phyloP scores from a whole-genome alignment of 345 rosid species.

The Brassica incana region DNA sequence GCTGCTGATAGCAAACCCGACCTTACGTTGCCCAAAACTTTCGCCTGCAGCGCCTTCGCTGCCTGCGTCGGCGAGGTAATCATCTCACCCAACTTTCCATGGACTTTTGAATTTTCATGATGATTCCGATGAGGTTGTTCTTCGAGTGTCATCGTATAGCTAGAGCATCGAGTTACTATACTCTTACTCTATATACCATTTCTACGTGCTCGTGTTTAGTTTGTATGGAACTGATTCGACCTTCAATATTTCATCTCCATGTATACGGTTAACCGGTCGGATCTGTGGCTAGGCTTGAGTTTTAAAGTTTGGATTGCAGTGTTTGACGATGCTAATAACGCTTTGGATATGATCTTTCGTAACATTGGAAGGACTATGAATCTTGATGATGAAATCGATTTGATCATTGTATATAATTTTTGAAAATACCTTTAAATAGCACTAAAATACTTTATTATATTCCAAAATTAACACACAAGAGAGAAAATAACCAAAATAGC shows the following conservation, averaged over 20 bases:
- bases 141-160: neutral
- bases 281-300: slow-evolving; percentile 20
- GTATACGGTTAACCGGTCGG: neutral
- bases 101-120: neutral
- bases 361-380: neutral
- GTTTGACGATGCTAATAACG: neutral
- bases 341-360: neutral
- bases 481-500: too few species aligned
- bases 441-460: too few species aligned
- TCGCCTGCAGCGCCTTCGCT: slow-evolving; percentile 90
- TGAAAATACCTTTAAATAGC: neutral
- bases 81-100: neutral
- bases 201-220: neutral
- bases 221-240: neutral
- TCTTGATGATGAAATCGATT: neutral
- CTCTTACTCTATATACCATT: neutral
- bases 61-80: slow-evolving; percentile 94
- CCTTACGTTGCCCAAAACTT: slow-evolving; percentile 77
- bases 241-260: neutral
- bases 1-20: slow-evolving; percentile 69
- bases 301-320: neutral
- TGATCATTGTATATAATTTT: neutral
- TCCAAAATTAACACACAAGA: too few species aligned
- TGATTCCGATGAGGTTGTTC: slow-evolving; percentile 6
- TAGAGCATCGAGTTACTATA: neutral